A percentile compares a stretch with the other conserved stretches of the same genome.
Conservation (phyloP, 1,139 yeast species). For the Komagataea norvegica region DNA sequence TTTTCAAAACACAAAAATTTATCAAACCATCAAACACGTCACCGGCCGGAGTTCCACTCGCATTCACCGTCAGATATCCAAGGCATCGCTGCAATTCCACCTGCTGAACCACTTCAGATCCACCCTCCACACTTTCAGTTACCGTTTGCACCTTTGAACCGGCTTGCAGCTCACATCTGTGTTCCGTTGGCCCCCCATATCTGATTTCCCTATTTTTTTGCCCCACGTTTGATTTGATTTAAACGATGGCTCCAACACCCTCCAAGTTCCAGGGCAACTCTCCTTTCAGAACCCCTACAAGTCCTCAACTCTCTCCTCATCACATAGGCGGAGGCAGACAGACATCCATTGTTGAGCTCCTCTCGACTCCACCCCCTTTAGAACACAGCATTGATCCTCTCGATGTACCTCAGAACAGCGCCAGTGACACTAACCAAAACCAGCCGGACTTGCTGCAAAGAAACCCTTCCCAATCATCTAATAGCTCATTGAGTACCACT, state of each 20-base stretch:
- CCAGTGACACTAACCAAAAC: constrained; percentile 8
- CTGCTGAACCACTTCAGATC: too few species aligned
- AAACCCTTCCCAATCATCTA: constrained; percentile 38
- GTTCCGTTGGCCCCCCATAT: neutral
- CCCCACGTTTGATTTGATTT: constrained; percentile 5
- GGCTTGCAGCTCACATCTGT: neutral
- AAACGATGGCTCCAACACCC: constrained; percentile 20
- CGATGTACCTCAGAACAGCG: constrained; percentile 23
- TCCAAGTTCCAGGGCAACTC: constrained; percentile 31
- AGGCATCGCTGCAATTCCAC: too few species aligned
- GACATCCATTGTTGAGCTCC: constrained; percentile 75
- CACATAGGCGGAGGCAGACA: constrained; percentile 36
- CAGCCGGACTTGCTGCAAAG: constrained; percentile 35
- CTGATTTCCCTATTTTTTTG: neutral
- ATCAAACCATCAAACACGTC: too few species aligned
- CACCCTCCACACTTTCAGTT: too few species aligned
- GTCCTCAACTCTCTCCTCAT: constrained; percentile 28
- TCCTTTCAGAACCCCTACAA: constrained; percentile 34
- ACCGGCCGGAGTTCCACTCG: too few species aligned
- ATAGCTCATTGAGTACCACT: constrained; percentile 24
- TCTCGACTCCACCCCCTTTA: constrained; percentile 80
- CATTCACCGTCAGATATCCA: too few species aligned
- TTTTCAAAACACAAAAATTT: too few species aligned
- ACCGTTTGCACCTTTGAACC: too few species aligned
- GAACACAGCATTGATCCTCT: constrained; percentile 21